phyloP scores from a whole-genome alignment of 257 asterid species.

The Datura wrightii region DNA sequence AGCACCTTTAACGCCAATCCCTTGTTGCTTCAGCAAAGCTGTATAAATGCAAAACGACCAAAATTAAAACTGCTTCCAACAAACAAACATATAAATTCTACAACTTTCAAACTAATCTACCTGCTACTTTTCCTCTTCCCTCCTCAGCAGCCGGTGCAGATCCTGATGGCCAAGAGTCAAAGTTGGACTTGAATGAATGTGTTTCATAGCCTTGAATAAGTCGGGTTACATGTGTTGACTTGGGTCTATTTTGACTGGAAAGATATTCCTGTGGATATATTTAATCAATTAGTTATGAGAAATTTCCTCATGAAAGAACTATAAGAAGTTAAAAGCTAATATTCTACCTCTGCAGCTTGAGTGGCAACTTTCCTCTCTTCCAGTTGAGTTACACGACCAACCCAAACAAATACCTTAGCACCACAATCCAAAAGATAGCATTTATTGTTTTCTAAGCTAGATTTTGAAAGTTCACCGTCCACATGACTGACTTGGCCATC shows the following conservation, averaged over 20 bases:
- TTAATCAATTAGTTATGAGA: slow-evolving; percentile 36
- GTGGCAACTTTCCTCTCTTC: slow-evolving; percentile 77
- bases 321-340: slow-evolving; percentile 4
- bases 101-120: slow-evolving; percentile 46
- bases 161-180: slow-evolving; percentile 95
- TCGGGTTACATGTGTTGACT: slow-evolving; percentile 74
- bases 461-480: slow-evolving; percentile 78
- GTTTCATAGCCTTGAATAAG: slow-evolving; percentile 97
- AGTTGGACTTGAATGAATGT: slow-evolving; percentile 86
- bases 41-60: slow-evolving; percentile 38
- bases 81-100: slow-evolving; percentile 11
- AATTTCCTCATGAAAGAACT: slow-evolving; percentile 13
- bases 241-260: slow-evolving; percentile 89
- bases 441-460: slow-evolving; percentile 70
- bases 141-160: slow-evolving; percentile 85
- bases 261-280: slow-evolving; percentile 68
- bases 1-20: slow-evolving; percentile 76
- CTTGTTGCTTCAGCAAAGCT: slow-evolving; percentile 99
- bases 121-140: slow-evolving; percentile 99
- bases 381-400: slow-evolving; percentile 81
- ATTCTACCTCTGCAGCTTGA: slow-evolving; percentile 68
- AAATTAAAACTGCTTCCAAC: background rate
- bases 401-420: slow-evolving; percentile 78
- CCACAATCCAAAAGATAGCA: slow-evolving; percentile 82
- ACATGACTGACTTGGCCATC: slow-evolving; percentile 59